A percentile compares a stretch with the other conserved stretches of the same genome.
These are phyloP conservation scores for Colletotrichum chrysophilum DNA, from an alignment of 2,329 filamentous ascomycete species.

Conservation along the genomic window DNA sequence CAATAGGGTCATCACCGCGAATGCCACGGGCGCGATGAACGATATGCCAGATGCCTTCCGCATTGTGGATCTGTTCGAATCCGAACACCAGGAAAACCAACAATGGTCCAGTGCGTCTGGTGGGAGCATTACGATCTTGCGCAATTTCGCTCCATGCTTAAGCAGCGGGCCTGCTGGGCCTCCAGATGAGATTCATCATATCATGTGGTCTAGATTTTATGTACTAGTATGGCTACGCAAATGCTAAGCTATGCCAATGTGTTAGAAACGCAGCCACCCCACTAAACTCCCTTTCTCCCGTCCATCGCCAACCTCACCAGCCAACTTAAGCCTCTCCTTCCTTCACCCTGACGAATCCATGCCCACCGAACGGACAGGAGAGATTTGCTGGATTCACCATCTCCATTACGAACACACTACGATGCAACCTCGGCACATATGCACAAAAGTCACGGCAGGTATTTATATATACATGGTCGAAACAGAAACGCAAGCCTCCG, in stretches of 20 bases:
- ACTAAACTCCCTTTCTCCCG: background rate
- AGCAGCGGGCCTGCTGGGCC: no score
- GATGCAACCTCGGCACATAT: background rate
- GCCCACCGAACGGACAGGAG: background rate
- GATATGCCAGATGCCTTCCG: no score
- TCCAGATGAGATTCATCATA: background rate
- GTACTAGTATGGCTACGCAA: background rate
- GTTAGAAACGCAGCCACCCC: background rate
- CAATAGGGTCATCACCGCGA: background rate
- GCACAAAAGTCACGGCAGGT: background rate
- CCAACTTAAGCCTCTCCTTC: background rate
- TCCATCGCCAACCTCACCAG: no score
- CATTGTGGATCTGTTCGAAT: background rate
- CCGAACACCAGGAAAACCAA: background rate
- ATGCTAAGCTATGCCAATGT: slow-evolving; percentile 18
- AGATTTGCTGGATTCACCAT: background rate
- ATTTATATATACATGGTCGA: background rate
- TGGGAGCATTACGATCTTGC: background rate
- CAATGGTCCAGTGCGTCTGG: rapidly evolving
- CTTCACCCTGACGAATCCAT: background rate
- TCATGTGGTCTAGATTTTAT: slow-evolving; percentile 1
- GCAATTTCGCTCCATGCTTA: no score
- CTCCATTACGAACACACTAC: background rate
- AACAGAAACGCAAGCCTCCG: background rate
- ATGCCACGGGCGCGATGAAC: background rate